Conservation (phyloP, 306 rosid genomes). For the Quercus dentata region DNA sequence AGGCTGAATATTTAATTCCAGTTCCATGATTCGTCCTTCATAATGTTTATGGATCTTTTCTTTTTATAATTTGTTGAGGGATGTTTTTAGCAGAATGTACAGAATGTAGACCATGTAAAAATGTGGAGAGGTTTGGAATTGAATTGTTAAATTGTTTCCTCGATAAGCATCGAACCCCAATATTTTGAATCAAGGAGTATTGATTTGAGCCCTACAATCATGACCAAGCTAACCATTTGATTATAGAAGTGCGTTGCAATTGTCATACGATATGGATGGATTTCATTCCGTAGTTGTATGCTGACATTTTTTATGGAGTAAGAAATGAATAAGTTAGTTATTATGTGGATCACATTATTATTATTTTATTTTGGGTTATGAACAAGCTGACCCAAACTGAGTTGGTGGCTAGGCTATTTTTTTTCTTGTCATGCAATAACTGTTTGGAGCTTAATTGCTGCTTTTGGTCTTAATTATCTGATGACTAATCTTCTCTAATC, state of each 20-base stretch:
- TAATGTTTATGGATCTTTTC: background rate
- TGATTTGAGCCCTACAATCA: background rate
- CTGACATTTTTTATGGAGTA: background rate
- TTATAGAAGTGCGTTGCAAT: background rate
- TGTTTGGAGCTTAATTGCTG: constrained; percentile 1
- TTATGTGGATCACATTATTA: background rate
- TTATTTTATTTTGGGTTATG: background rate
- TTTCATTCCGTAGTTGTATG: background rate
- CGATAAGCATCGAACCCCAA: background rate
- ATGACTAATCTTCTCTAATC: constrained; percentile 11
- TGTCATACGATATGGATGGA: background rate
- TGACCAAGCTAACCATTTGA: background rate
- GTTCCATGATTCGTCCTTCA: background rate
- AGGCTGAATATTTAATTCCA: constrained; percentile 7
- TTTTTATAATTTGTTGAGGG: background rate
- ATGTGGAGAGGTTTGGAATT: background rate
- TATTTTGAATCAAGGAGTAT: background rate
- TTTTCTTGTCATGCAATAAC: constrained; percentile 18
- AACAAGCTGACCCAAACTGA: background rate
- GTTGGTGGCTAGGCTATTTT: constrained; percentile 13
- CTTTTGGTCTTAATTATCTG: constrained; percentile 3
- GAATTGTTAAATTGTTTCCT: background rate
- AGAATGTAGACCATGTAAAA: background rate
- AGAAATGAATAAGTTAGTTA: background rate
- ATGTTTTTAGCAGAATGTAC: background rate